Percentiles rank a stretch among this genome's conserved stretches.
These are phyloP conservation scores for Pyrenophora seminiperda DNA, from an alignment of 2,329 filamentous ascomycete genomes.

Conservation along the genomic window DNA sequence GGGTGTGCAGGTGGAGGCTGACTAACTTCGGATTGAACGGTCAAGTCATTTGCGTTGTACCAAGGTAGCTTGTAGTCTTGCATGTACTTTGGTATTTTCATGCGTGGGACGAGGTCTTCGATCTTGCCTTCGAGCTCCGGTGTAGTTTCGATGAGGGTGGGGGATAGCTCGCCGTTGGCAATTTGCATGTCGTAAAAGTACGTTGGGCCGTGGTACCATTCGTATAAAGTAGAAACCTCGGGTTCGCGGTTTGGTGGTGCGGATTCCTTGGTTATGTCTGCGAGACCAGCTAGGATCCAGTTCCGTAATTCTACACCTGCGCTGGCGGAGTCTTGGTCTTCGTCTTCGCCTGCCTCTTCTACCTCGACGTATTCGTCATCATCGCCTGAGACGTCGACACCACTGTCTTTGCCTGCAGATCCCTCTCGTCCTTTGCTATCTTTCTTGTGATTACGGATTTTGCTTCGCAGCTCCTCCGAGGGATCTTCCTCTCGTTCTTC, in stretches of 20 bases:
- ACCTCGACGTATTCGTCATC: constrained; percentile 15
- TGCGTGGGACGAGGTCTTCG: constrained; percentile 14
- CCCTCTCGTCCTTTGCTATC: not conserved
- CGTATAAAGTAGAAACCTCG: constrained; percentile 18
- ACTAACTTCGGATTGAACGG: constrained; percentile 22
- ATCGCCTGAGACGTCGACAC: constrained; percentile 22
- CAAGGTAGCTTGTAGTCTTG: constrained; percentile 23
- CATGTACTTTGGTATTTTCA: constrained; percentile 27
- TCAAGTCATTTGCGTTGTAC: constrained; percentile 20
- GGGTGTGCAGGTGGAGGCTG: constrained; percentile 27
- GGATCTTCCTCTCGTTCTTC: constrained; percentile 6
- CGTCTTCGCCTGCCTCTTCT: constrained; percentile 14
- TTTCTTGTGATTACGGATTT: constrained; percentile 1
- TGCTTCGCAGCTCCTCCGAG: not conserved
- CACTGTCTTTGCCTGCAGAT: constrained; percentile 24
- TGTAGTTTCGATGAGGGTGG: constrained; percentile 14
- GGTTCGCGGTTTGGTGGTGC: constrained; percentile 23
- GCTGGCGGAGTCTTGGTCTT: constrained; percentile 22
- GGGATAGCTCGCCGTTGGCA: constrained; percentile 6
- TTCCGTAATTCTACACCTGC: constrained; percentile 22
- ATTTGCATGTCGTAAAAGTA: constrained; percentile 23
- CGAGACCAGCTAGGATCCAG: constrained; percentile 20
- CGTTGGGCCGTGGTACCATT: constrained; percentile 28
- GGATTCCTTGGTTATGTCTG: constrained; percentile 12
- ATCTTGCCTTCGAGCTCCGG: constrained; percentile 18